These are phyloP conservation scores for Trichoderma asperelloides DNA, from an alignment of 495 filamentous ascomycete species.

Conservation along the genomic window DNA sequence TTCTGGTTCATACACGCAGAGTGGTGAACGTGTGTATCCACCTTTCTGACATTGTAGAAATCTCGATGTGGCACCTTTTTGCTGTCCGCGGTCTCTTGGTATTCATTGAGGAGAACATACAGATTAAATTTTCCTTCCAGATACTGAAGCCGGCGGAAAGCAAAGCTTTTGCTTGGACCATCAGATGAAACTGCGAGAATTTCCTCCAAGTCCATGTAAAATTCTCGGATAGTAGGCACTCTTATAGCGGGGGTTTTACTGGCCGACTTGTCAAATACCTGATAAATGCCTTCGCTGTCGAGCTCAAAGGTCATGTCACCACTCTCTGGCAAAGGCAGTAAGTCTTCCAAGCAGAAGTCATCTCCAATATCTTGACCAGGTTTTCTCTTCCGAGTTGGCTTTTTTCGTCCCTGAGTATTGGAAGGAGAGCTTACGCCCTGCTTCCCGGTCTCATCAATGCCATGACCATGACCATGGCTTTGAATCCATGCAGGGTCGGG, in stretches of 20 bases:
- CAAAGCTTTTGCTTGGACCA: conserved; percentile 93
- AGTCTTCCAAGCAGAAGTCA: conserved; percentile 67
- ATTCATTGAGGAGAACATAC: conserved; percentile 85
- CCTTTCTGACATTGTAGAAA: conserved; percentile 98
- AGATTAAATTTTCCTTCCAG: conserved; percentile 94
- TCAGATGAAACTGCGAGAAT: conserved; percentile 80
- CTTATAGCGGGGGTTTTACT: conserved; percentile 55
- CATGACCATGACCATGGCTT: not conserved
- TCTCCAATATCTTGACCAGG: conserved; percentile 72
- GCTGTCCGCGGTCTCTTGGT: conserved; percentile 95
- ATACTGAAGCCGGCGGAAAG: conserved; percentile 87
- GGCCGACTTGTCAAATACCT: conserved; percentile 67
- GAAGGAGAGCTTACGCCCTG: not conserved
- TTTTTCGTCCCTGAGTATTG: not conserved
- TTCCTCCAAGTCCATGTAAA: conserved; percentile 85
- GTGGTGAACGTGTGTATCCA: conserved; percentile 98
- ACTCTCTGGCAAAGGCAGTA: conserved; percentile 58
- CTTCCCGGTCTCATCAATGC: not conserved
- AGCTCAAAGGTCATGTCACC: conserved; percentile 66
- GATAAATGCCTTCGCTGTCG: conserved; percentile 80
- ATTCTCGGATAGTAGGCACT: conserved; percentile 84
- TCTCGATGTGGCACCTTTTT: conserved; percentile 95
- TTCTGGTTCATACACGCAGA: conserved; percentile 99
- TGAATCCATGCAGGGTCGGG: conserved; percentile 3
- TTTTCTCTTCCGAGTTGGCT: not conserved